Evolutionary conservation across 495 filamentous ascomycete species (phyloP), one percentile per base, ranked within the genome.

Genomic region (Xylaria telfairii): DNA sequence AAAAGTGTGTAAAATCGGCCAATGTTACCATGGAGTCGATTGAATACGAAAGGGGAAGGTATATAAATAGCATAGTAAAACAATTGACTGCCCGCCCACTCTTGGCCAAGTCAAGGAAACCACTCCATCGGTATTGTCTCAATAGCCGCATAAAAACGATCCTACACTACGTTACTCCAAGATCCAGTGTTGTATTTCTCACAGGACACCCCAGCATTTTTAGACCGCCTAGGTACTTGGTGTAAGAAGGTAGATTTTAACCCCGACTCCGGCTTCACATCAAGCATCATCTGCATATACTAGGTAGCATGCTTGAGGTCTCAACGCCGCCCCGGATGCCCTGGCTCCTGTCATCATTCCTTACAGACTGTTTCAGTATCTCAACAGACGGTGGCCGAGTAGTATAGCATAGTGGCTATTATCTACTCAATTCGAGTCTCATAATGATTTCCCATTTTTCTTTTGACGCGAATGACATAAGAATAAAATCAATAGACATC

Each of bases 381-480:
- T 51, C 21, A 24, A 30, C 7, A 30, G 32, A 62, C 17, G 9
- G n/a, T 41, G 37, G 3, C 34, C n/a, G 24, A 17, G 41, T 28
- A 37, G 19, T 44, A 39, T 37, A 26, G 46, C 32, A 66, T 34
- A 66, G 46, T 66, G 30, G 37, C 63, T 54, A 39, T 30, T 66
- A 42, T 46, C 34, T 47, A 47, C 41, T 21, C 15, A 8, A 19
- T 12, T 39, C 32, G 4, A 53, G 42, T 66, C 46, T 21, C 42
- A 66, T 24, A 21, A 17, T 49, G 19, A 26, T 21, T 15, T 37
- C 15, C 24, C 44, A 0, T 32, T 65, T 32, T 63, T 63, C 19
- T 28, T 42, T 26, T 9, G 12, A 19, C 47, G 28, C 21, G 12
- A 13, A 49, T 66, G 64, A 42, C 47, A 19, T 54, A 66, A 9